A percentile compares a stretch with the other conserved stretches of the same genome.
Evolutionary conservation across 225 moss, liverwort and hornwort species (phyloP).

Genomic region (Bryoerythrophyllum caledonicum): DNA sequence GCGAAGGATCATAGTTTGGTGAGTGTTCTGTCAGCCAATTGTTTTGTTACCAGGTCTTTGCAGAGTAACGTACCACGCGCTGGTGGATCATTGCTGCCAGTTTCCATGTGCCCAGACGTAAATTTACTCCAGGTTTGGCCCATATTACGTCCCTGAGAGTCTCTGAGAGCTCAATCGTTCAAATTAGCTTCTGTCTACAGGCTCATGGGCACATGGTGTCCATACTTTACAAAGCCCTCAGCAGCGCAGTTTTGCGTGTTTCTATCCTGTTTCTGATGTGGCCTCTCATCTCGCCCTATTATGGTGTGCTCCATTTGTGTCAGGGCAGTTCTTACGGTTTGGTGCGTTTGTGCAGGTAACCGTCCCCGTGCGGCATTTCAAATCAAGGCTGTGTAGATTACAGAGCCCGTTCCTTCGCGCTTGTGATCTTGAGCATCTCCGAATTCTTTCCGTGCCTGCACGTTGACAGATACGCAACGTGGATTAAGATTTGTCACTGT

Average conservation of each 20-base stretch:
- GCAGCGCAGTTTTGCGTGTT: slow-evolving; percentile 6
- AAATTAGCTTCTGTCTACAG: slow-evolving; percentile 17
- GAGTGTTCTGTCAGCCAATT: slow-evolving; percentile 19
- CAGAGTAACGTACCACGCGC: slow-evolving; percentile 32
- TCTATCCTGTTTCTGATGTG: slow-evolving; percentile 13
- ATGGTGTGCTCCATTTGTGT: neutral
- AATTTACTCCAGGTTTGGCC: slow-evolving; percentile 59
- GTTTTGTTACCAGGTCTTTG: neutral
- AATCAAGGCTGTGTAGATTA: slow-evolving; percentile 2
- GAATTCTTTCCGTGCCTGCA: slow-evolving; percentile 1
- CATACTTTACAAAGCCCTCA: neutral
- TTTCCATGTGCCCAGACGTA: slow-evolving; percentile 37
- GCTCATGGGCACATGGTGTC: slow-evolving; percentile 9
- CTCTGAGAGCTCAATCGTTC: slow-evolving; percentile 19
- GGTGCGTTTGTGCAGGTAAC: slow-evolving; percentile 11
- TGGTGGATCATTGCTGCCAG: slow-evolving; percentile 27
- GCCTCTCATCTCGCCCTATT: slow-evolving; percentile 4
- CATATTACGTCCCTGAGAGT: slow-evolving; percentile 34
- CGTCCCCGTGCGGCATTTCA: slow-evolving; percentile 10
- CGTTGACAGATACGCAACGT: neutral
- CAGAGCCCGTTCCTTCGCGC: neutral
- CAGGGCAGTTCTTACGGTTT: neutral
- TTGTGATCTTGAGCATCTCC: neutral
- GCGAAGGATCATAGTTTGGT: slow-evolving; percentile 15
- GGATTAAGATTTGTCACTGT: neutral